Percentiles rank a stretch among this genome's conserved stretches.
These are phyloP conservation scores for Tetragonia tetragonoides DNA, from an alignment of 148 eudicot species.

Conservation along the genomic window DNA sequence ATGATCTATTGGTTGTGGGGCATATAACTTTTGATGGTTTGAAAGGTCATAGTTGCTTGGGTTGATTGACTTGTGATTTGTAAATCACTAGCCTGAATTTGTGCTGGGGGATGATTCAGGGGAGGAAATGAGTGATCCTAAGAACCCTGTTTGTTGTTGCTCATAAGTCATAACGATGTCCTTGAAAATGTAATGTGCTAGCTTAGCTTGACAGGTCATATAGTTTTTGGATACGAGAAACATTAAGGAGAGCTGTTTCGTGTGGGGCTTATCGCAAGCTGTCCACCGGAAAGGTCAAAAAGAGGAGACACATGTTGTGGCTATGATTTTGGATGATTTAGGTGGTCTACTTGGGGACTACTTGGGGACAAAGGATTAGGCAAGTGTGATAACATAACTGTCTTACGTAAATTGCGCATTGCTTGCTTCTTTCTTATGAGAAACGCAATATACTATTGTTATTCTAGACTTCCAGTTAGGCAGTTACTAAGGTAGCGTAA, in stretches of 20 bases:
- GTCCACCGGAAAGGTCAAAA: background rate
- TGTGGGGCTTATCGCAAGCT: slow-evolving; percentile 19
- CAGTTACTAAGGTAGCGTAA: background rate
- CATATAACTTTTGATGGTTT: slow-evolving; percentile 10
- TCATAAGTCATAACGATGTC: background rate
- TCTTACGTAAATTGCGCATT: background rate
- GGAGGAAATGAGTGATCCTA: background rate
- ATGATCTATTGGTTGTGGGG: slow-evolving; percentile 1
- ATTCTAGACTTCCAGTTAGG: background rate
- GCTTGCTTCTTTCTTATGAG: slow-evolving; percentile 2
- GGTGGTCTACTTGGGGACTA: background rate
- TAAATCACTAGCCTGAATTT: background rate
- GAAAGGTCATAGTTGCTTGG: slow-evolving; percentile 6
- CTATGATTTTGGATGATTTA: background rate
- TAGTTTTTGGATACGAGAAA: background rate
- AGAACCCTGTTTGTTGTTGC: background rate
- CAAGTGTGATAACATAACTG: background rate
- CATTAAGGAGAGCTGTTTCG: background rate
- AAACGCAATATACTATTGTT: background rate
- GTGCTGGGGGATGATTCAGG: background rate
- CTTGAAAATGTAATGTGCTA: background rate
- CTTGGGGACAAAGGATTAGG: background rate
- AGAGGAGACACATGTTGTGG: slow-evolving; percentile 3
- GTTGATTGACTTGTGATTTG: slow-evolving; percentile 8
- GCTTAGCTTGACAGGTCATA: slow-evolving; percentile 4